Base-by-base conservation (phyloP, 2,329 filamentous ascomycete species). In the Aspergillus sp. region DNA sequence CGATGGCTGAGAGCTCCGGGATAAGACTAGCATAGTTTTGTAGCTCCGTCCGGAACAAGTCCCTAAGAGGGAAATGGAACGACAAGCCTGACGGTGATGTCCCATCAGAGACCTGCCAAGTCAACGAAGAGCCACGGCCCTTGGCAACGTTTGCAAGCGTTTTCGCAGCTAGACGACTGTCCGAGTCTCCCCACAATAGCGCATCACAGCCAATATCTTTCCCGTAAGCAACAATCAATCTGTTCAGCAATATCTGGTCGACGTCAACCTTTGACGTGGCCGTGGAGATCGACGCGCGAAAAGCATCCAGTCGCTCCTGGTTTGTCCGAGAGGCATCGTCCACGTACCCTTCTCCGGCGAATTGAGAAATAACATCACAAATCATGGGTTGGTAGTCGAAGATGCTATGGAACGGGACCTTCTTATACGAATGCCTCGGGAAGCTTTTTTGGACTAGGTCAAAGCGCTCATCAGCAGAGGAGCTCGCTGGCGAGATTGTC, bases 91-190 rank as follows among this genome's bases (percentile, higher is more conserved):
- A 74, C 1, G 77, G 75, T 7, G 79, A 77, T 41, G 74, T 68
- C 4, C 88, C 89, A 63, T 97, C 93, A 43, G 82, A 81, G 10
- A 90, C 79, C 56, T 86, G 80, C 82, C 85, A 91, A 1, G 90
- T 87, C 19, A 97, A 70, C 4, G 85, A 81, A 55, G 85, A 89
- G 1, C 91, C 93, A 42, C 91, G 79, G 1, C 93, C 93, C 68
- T 95, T 96, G 27, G 91, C 89, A 2, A 91, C 89, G 68, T 93
- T 88, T 5, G 88, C 77, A 9, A 98, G 79, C 0, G 88, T 87
- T 59, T 88, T 82, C 55, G 91, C 88, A 3, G 93, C 91, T 29
- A 98, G 80, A 10, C 83, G 80, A 4, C 89, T 96, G 19, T 93
- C 95, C 54, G 82, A 94, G 67, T 91, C 83, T 26, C 87, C 90